Base-by-base conservation (phyloP, 2,329 filamentous ascomycete species). In the Aspergillus fumigatus region DNA sequence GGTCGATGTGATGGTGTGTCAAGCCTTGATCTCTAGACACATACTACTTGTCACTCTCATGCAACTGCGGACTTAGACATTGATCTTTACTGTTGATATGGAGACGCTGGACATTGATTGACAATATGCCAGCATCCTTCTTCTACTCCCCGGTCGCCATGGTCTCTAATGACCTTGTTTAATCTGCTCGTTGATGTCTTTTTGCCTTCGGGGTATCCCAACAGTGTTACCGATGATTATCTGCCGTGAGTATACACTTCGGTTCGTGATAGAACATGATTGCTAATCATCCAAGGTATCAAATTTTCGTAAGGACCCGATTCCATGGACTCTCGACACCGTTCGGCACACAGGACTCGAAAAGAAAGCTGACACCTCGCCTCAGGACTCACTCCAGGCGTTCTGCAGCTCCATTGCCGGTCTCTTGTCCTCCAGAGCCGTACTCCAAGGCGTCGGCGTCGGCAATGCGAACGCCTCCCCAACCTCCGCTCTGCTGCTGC, bases 211-310 rank as follows among this genome's bases (percentile, higher is more conserved):
- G 92, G 92, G n/a, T 97, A 88, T 72, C 92, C 92, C 0, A 84
- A 92, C 63, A 94, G 88, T 50, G 92, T 97, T 29, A 93, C 88
- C 1, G 78, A 84, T 14, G 92, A 97, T 73, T 97, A 97, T 73
- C 79, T 91, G 4, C 81, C 87, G 77, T 95, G 56, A 62, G 66
- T 64, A n/a, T 32, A 40, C 29, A 51, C 9, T 47, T 45, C 5
- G 3, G 8, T 25, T 17, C 17, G 7, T 27, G 10, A 21, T n/a
- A 48, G 17, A 8, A 14, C 10, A 41, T 11, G 4, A 8, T 45
- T 45, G 40, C 62, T 70, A 52, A 69, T 32, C 0, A 26, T n/a
- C 1, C 17, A 2, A 87, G 85, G 66, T 88, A 88, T 71, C 86
- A 88, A 69, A 83, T 88, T 51, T 88, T 86, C 73, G 85, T 87